Evolutionary conservation across 345 rosid species (phyloP), one percentile per base, ranked within the genome.

Genomic region (Brassica incana): DNA sequence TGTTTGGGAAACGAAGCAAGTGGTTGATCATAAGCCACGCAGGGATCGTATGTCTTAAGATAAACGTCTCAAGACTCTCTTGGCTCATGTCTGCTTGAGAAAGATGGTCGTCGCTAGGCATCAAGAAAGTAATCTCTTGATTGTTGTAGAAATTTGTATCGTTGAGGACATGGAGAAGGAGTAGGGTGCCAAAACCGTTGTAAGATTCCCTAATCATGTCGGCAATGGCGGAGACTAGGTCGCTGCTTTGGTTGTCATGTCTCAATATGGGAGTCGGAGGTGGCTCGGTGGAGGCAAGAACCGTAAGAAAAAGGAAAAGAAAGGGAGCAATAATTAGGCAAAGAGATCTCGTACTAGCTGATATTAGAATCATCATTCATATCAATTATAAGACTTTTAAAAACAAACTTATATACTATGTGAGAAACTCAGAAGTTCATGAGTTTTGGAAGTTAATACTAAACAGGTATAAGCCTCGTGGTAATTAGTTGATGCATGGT

Each of bases 21-120:
- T 81, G 84, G 60, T 81, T 76, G 59, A 81, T 81, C 84, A 81
- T 76, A 25, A 81, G 84, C 84, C 84, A 81, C 0, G 84, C 84
- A 25, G 81, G 81, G 40, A 81, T 81, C n/a, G 80, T 76, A 20
- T 81, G 81, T 29, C 77, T 72, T 50, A 81, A 3, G 36, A 81
- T 67, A 77, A 76, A 81, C 5, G 74, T 60, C 32, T 81, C 60
- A 25, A 81, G 78, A 67, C 68, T 61, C 18, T 77, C 77, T 14
- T 15, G 50, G 8, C 56, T 74, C 56, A 81, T 66, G 30, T 81
- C 81, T 4, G 81, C 80, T 18, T 66, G 67, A 33, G 84, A 81
- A 1, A 81, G 36, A 76, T 81, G 78, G 6, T 35, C 25, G 60
- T 81, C 81, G 71, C 74, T 72, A 27, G 84, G 84, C 80, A 81